phyloP scores from a whole-genome alignment of 1,284 basidiomycete genomes.

The Apiotrichum laibachii region DNA sequence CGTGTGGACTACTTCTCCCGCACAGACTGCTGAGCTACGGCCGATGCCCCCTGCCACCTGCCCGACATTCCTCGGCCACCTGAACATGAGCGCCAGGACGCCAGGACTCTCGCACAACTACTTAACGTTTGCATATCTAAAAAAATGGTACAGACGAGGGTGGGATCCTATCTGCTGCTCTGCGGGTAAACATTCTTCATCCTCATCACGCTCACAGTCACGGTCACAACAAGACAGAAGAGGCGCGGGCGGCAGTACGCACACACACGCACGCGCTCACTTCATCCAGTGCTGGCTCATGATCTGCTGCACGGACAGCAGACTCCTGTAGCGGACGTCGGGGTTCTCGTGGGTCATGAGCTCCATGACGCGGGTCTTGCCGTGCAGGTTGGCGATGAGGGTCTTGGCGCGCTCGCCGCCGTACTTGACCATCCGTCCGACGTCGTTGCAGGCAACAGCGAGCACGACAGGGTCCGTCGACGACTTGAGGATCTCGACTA shows the following conservation, averaged over 20 bases:
- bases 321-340: constrained; percentile 86
- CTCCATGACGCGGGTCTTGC: constrained; percentile 88
- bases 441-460: constrained; percentile 83
- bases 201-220: too few relatives aligned
- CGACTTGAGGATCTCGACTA: constrained; percentile 70
- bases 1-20: too few relatives aligned
- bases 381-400: constrained; percentile 78
- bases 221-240: too few relatives aligned
- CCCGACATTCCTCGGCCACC: not conserved
- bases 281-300: constrained; percentile 43
- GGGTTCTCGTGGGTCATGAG: constrained; percentile 84
- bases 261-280: not conserved
- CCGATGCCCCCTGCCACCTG: too few relatives aligned
- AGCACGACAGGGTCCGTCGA: constrained; percentile 71
- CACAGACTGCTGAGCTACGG: too few relatives aligned
- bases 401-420: constrained; percentile 80
- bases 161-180: not conserved
- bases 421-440: constrained; percentile 91
- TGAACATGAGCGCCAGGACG: not conserved
- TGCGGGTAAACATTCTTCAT: too few relatives aligned
- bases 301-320: constrained; percentile 57
- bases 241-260: too few relatives aligned
- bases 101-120: not conserved
- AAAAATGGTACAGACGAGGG: too few relatives aligned
- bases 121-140: not conserved